Evolutionary conservation across 176 grass and related monocot genomes (phyloP).

Genomic region (Phyllostachys edulis): DNA sequence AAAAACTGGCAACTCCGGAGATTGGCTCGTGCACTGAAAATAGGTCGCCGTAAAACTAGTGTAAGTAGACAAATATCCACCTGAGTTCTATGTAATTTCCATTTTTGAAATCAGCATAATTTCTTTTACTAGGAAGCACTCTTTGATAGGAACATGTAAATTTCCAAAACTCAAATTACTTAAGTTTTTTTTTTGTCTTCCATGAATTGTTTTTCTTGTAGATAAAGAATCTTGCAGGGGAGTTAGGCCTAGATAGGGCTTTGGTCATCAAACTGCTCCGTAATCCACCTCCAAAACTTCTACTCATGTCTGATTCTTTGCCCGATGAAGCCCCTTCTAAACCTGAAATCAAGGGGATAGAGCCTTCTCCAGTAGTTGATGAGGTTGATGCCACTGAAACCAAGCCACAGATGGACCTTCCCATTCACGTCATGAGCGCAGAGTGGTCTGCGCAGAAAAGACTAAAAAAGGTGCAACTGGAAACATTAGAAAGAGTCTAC

Average conservation of each 20-base stretch:
- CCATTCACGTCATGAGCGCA: conserved; percentile 53
- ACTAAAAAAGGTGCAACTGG: conserved; percentile 75
- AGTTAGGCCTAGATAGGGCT: conserved; percentile 77
- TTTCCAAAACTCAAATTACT: conserved; percentile 17
- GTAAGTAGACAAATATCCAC: conserved; percentile 45
- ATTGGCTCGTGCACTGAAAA: conserved; percentile 74
- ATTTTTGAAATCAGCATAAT: conserved; percentile 2
- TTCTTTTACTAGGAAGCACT: background rate
- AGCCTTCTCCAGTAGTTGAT: conserved; percentile 26
- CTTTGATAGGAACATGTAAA: background rate
- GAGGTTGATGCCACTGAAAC: conserved; percentile 40
- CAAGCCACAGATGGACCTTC: conserved; percentile 43
- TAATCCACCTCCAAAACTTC: conserved; percentile 88
- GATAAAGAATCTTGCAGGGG: conserved; percentile 90
- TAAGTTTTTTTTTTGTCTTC: conserved; percentile 2
- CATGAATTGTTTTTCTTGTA: conserved; percentile 34
- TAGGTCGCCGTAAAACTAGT: conserved; percentile 71
- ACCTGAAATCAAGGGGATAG: conserved; percentile 41
- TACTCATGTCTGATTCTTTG: conserved; percentile 86
- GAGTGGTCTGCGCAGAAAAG: conserved; percentile 69
- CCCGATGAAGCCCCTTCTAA: conserved; percentile 63
- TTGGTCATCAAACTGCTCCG: conserved; percentile 79
- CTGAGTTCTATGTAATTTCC: background rate
- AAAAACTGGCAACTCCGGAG: conserved; percentile 85
- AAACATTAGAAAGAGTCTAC: conserved; percentile 85